A percentile compares a stretch with the other conserved stretches of the same genome.
Conservation (phyloP, 2,329 filamentous ascomycete species). For the Botrytis squamosa region DNA sequence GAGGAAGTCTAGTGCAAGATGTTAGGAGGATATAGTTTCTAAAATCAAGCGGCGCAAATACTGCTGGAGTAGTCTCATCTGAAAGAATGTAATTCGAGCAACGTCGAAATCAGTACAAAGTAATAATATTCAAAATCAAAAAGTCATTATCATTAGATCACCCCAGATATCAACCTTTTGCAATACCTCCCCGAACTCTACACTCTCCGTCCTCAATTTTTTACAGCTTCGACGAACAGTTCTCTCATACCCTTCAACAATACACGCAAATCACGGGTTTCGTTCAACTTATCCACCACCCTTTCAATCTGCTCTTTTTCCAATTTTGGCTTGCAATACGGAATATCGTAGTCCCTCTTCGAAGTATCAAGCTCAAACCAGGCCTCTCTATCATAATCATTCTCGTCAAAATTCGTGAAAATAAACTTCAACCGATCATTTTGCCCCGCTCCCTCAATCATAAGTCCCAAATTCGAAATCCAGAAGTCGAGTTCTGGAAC, state of each 20-base stretch:
- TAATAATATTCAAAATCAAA: background rate
- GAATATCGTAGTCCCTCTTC: constrained; percentile 79
- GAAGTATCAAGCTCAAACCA: constrained; percentile 90
- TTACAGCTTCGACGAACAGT: constrained; percentile 69
- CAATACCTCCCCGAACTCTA: background rate
- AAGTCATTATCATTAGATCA: background rate
- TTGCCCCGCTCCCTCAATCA: constrained; percentile 83
- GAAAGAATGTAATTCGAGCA: background rate
- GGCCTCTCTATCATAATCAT: constrained; percentile 82
- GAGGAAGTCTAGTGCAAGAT: background rate
- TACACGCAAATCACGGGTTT: constrained; percentile 68
- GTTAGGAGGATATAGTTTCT: background rate
- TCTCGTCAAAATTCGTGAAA: constrained; percentile 82
- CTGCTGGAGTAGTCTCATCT: background rate
- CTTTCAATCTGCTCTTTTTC: constrained; percentile 74
- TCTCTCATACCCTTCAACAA: constrained; percentile 82
- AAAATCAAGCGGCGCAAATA: background rate
- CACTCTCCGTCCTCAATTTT: constrained; percentile 22
- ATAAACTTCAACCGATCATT: constrained; percentile 87
- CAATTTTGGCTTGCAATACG: constrained; percentile 77
- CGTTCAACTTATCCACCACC: constrained; percentile 77
- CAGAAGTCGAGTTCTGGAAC: constrained; percentile 93
- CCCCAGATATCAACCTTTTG: background rate
- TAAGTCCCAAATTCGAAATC: constrained; percentile 84
- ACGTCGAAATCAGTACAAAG: background rate